Percentiles rank a stretch among this genome's conserved stretches.
phyloP scores from a whole-genome alignment of 768 basidiomycete species.

The Leccinellum rugosiceps region DNA sequence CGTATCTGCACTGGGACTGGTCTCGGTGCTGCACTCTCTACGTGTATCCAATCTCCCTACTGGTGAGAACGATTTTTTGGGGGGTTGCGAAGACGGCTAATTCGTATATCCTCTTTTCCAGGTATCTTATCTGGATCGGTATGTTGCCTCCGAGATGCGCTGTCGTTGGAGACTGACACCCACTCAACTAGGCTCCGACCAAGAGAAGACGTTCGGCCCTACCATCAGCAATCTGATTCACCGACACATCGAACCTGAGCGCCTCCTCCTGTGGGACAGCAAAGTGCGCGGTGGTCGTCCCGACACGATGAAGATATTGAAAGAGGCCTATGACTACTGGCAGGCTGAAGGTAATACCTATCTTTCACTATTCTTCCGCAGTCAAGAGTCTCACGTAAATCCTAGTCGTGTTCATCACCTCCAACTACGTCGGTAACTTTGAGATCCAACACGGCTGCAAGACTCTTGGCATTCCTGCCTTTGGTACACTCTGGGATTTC shows the following conservation, averaged over 20 bases:
- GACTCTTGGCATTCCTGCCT: conserved; percentile 61
- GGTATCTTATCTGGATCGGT: conserved; percentile 82
- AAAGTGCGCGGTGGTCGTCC: conserved; percentile 72
- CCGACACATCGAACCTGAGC: conserved; percentile 68
- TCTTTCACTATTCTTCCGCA: background rate
- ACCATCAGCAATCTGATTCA: conserved; percentile 74
- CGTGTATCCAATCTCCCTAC: conserved; percentile 70
- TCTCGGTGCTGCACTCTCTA: conserved; percentile 75
- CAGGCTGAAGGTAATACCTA: conserved; percentile 56
- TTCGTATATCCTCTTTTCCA: conserved; percentile 20
- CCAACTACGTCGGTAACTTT: conserved; percentile 74
- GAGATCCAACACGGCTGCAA: conserved; percentile 82
- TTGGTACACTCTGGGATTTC: conserved; percentile 74
- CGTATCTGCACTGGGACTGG: conserved; percentile 83
- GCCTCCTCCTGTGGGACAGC: conserved; percentile 74
- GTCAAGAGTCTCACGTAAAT: background rate
- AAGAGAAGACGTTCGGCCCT: conserved; percentile 81
- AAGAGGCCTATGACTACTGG: conserved; percentile 66
- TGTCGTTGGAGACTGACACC: conserved; percentile 8
- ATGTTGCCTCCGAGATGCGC: conserved; percentile 14
- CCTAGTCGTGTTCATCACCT: conserved; percentile 76
- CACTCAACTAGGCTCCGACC: conserved; percentile 62
- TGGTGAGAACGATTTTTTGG: conserved; percentile 43
- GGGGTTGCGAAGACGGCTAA: background rate
- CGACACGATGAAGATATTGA: conserved; percentile 72